Conservation (phyloP, 2,329 filamentous ascomycete species). For the Colletotrichum sidae region DNA sequence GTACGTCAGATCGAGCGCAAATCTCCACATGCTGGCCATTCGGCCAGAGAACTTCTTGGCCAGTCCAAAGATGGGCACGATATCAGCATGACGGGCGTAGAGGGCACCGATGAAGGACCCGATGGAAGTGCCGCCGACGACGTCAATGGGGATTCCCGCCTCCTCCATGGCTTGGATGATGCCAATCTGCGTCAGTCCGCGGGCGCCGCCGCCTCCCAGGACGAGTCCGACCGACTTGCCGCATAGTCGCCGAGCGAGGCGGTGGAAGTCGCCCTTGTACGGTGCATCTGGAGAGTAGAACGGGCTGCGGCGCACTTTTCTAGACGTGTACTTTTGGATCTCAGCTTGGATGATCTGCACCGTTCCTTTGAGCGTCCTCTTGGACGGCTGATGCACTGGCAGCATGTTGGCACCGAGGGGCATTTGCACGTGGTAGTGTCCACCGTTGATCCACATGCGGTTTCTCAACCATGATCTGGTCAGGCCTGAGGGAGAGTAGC, state of each 20-base stretch:
- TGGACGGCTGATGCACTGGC: slow-evolving; percentile 78
- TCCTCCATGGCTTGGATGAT: slow-evolving; percentile 96
- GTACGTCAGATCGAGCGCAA: slow-evolving; percentile 94
- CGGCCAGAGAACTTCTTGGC: slow-evolving; percentile 97
- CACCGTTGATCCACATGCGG: slow-evolving; percentile 97
- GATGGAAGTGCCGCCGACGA: slow-evolving; percentile 95
- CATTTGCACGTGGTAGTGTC: slow-evolving; percentile 98
- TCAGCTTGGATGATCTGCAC: slow-evolving; percentile 96
- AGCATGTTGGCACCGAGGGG: slow-evolving; percentile 81
- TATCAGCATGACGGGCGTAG: slow-evolving; percentile 95
- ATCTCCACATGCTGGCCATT: slow-evolving; percentile 99
- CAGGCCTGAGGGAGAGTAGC: slow-evolving; percentile 85
- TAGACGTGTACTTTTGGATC: slow-evolving; percentile 97
- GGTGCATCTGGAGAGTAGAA: slow-evolving; percentile 92
- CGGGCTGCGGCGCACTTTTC: slow-evolving; percentile 87
- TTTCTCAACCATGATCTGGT: slow-evolving; percentile 92
- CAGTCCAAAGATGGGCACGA: slow-evolving; percentile 95
- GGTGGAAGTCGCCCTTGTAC: slow-evolving; percentile 97
- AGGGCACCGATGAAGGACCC: slow-evolving; percentile 94
- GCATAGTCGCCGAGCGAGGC: slow-evolving; percentile 87
- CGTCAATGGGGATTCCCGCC: slow-evolving; percentile 94
- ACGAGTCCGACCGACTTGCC: slow-evolving; percentile 96
- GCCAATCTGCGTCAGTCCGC: slow-evolving; percentile 92
- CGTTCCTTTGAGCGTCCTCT: slow-evolving; percentile 86
- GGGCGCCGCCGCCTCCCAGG: slow-evolving; percentile 90